phyloP scores from a whole-genome alignment of 176 grass and related monocot genomes.

The Lolium multiflorum region DNA sequence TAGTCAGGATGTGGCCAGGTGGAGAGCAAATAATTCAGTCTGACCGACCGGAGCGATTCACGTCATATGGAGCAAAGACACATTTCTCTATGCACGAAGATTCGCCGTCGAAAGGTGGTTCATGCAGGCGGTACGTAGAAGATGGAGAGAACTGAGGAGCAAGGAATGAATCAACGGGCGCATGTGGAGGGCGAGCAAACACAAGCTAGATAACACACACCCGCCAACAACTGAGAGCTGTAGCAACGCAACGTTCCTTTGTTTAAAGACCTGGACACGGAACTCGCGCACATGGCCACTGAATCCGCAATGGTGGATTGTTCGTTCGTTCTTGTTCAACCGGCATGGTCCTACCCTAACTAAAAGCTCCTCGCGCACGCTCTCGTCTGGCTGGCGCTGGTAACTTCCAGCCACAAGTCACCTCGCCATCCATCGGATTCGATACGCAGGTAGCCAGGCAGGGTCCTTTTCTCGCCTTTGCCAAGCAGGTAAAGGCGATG shows the following conservation, averaged over 20 bases:
- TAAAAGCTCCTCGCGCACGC: background rate
- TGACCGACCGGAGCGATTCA: too few relatives aligned
- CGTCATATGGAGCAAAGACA: too few relatives aligned
- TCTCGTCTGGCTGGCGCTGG: background rate
- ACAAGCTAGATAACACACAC: background rate
- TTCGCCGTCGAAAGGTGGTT: background rate
- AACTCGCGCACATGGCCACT: conserved; percentile 5
- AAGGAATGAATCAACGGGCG: conserved; percentile 50
- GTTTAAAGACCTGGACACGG: background rate
- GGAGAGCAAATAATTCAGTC: too few relatives aligned
- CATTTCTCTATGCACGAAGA: background rate
- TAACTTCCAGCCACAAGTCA: conserved; percentile 20
- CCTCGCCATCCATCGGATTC: conserved; percentile 32
- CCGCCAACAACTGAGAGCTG: background rate
- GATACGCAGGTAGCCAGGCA: background rate
- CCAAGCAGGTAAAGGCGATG: background rate
- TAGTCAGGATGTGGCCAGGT: too few relatives aligned
- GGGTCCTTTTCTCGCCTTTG: background rate
- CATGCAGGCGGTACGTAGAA: too few relatives aligned
- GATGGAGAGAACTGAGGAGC: conserved; percentile 4
- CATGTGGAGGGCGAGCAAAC: conserved; percentile 41
- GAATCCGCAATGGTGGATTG: conserved; percentile 2
- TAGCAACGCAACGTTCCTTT: background rate
- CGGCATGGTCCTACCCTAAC: background rate
- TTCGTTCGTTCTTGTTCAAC: background rate